These are phyloP conservation scores for Gastroboletus turbinatus DNA, from an alignment of 1,284 basidiomycete genomes.

Conservation along the genomic window DNA sequence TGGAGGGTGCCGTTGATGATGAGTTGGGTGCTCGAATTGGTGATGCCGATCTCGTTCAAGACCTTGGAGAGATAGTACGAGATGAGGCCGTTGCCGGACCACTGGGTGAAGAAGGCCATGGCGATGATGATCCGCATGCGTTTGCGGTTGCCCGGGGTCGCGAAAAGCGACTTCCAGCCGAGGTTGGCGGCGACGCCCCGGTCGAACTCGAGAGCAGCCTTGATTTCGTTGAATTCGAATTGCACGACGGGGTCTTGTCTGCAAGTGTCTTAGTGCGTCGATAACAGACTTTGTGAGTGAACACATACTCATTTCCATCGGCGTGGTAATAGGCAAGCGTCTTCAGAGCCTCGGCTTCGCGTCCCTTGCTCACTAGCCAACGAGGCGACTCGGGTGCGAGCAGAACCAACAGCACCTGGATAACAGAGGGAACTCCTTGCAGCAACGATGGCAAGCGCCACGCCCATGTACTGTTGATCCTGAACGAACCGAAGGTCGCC, in stretches of 20 bases:
- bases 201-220: slow-evolving; percentile 69
- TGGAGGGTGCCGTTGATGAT: slow-evolving; percentile 73
- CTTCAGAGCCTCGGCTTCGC: slow-evolving; percentile 58
- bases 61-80: slow-evolving; percentile 78
- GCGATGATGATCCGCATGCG: slow-evolving; percentile 71
- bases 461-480: slow-evolving; percentile 63
- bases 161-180: slow-evolving; percentile 61
- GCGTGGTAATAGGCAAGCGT: slow-evolving; percentile 77
- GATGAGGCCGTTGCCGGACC: slow-evolving; percentile 75
- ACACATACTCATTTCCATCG: slow-evolving; percentile 56
- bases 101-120: slow-evolving; percentile 71
- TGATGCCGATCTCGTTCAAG: slow-evolving; percentile 70
- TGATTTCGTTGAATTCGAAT: slow-evolving; percentile 79
- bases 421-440: slow-evolving; percentile 63
- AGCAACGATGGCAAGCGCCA: slow-evolving; percentile 75
- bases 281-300: slow-evolving; percentile 23
- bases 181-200: slow-evolving; percentile 52
- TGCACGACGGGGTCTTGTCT: slow-evolving; percentile 72
- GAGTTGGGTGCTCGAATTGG: slow-evolving; percentile 55
- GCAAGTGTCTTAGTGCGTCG: slow-evolving; percentile 47
- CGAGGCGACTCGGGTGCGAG: slow-evolving; percentile 73
- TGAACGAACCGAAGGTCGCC: slow-evolving; percentile 74
- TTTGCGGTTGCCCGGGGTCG: slow-evolving; percentile 64
- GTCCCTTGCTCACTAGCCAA: slow-evolving; percentile 67
- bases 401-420: slow-evolving; percentile 61